Evolutionary conservation across 73 alveolate species (phyloP).

Genomic region (Tetrahymena elliotti): DNA sequence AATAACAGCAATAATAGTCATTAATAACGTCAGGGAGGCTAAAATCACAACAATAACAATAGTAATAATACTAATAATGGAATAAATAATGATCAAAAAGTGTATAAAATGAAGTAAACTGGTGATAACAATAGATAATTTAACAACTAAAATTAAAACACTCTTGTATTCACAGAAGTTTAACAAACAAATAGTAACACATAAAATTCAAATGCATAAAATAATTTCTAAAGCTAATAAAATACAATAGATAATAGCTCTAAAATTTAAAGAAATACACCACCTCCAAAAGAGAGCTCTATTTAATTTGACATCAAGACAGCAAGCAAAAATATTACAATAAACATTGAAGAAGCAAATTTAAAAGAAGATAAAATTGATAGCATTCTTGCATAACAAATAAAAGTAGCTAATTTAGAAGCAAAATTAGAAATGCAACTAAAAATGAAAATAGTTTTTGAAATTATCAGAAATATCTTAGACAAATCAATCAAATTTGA

Average conservation of each 20-base stretch:
- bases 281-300: neutral
- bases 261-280: neutral
- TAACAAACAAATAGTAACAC: neutral
- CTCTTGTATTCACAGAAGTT: neutral
- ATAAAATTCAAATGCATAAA: neutral
- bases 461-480: neutral
- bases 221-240: neutral
- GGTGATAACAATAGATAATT: neutral
- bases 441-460: neutral
- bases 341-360: neutral
- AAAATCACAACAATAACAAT: no score
- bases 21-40: neutral
- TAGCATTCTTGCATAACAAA: neutral
- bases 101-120: neutral
- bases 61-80: no score
- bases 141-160: neutral
- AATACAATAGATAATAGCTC: neutral
- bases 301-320: neutral
- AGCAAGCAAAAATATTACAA: neutral
- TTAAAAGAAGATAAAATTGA: neutral
- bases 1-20: neutral
- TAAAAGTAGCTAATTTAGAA: neutral
- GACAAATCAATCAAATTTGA: neutral
- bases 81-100: neutral
- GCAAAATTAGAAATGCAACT: neutral